Evolutionary conservation across 202 grass and related monocot species (phyloP).

Genomic region (Elaeis oleifera): DNA sequence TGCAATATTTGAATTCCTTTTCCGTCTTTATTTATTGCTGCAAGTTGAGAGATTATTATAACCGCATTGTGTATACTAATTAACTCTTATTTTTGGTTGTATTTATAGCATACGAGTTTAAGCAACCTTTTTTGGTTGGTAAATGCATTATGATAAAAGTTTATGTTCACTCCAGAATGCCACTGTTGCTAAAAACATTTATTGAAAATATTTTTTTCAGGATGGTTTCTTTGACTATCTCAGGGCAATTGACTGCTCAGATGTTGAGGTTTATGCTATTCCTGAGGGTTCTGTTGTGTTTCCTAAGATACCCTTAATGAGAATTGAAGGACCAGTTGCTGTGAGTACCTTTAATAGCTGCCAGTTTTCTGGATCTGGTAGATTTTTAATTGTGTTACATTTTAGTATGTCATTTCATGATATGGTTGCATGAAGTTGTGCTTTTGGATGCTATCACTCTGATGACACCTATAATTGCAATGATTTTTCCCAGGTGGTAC

Average conservation of each 20-base stretch:
- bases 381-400: neutral
- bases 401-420: slow-evolving; percentile 5
- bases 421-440: neutral
- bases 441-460: neutral
- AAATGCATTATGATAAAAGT: no score
- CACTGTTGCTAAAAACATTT: neutral
- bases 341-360: slow-evolving; percentile 34
- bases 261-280: slow-evolving; percentile 44
- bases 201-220: slow-evolving; percentile 18
- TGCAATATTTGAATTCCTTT: no score
- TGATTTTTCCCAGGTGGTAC: slow-evolving; percentile 47
- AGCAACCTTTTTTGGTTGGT: no score
- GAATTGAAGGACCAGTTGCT: slow-evolving; percentile 55
- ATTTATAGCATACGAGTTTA: no score
- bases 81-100: no score
- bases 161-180: no score
- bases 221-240: slow-evolving; percentile 55
- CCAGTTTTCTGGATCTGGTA: neutral
- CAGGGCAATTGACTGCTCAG: slow-evolving; percentile 34
- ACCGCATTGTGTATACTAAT: no score
- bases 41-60: no score
- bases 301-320: slow-evolving; percentile 48
- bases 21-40: no score
- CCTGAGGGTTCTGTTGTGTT: slow-evolving; percentile 46
- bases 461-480: neutral